phyloP scores from a whole-genome alignment of 805 yeast species.

The Candida chauliodis region DNA sequence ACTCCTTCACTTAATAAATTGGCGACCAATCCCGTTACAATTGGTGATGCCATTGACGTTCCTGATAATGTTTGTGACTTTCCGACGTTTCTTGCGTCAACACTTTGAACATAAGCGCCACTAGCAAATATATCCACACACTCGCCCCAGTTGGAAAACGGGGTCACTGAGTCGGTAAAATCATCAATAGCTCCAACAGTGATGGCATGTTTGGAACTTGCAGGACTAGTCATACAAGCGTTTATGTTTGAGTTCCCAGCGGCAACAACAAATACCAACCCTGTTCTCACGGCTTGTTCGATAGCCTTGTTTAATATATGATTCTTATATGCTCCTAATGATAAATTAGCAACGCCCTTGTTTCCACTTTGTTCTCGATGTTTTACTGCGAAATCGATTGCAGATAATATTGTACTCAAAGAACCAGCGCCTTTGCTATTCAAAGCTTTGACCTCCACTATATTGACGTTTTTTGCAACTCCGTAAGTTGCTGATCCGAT shows the following conservation, averaged over 20 bases:
- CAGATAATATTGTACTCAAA: conserved; percentile 59
- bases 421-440: conserved; percentile 68
- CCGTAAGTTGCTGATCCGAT: conserved; percentile 51
- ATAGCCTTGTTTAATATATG: conserved; percentile 70
- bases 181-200: conserved; percentile 92
- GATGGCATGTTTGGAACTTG: conserved; percentile 66
- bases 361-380: conserved; percentile 38
- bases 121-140: conserved; percentile 87
- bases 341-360: conserved; percentile 69
- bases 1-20: conserved; percentile 52
- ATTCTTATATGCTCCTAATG: conserved; percentile 74
- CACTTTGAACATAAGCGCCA: conserved; percentile 65
- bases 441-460: conserved; percentile 75
- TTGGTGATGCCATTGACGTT: conserved; percentile 80
- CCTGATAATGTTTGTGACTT: conserved; percentile 51
- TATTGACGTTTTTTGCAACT: conserved; percentile 49
- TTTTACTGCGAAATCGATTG: conserved; percentile 64
- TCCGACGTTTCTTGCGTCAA: conserved; percentile 6
- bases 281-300: conserved; percentile 68
- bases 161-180: conserved; percentile 61
- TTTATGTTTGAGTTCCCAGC: conserved; percentile 81
- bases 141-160: conserved; percentile 89
- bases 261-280: conserved; percentile 71
- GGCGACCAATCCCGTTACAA: conserved; percentile 64
- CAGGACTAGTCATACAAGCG: conserved; percentile 86